phyloP scores from a whole-genome alignment of 2,329 filamentous ascomycete species.

The Exophiala alcalophila region DNA sequence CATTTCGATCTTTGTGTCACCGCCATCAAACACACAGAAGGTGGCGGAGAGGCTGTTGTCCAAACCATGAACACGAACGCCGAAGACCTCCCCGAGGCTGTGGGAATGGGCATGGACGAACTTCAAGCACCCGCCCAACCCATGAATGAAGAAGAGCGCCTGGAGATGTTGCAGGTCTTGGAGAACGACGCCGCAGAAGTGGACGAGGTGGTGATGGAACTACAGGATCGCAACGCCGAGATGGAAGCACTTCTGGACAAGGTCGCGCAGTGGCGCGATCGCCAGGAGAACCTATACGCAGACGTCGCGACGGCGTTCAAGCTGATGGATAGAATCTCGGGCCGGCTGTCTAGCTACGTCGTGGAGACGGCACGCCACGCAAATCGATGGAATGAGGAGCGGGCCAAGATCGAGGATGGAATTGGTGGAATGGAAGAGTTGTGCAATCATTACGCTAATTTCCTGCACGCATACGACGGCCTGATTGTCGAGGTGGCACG shows the following conservation, averaged over 20 bases:
- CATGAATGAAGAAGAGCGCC: slow-evolving; percentile 70
- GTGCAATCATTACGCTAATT: slow-evolving; percentile 80
- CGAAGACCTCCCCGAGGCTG: slow-evolving; percentile 58
- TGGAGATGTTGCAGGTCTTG: slow-evolving; percentile 80
- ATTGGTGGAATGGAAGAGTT: slow-evolving; percentile 75
- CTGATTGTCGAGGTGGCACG: slow-evolving; percentile 80
- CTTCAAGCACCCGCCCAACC: slow-evolving; percentile 59
- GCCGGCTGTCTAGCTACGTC: slow-evolving; percentile 57
- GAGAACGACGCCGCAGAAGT: slow-evolving; percentile 55
- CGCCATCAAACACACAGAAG: slow-evolving; percentile 85
- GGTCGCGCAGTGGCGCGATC: slow-evolving; percentile 62
- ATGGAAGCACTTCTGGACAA: slow-evolving; percentile 70
- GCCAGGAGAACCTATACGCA: slow-evolving; percentile 54
- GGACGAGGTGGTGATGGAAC: slow-evolving; percentile 61
- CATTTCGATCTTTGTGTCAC: slow-evolving; percentile 94
- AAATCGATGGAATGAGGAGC: slow-evolving; percentile 69
- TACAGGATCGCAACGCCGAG: slow-evolving; percentile 69
- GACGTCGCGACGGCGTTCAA: slow-evolving; percentile 60
- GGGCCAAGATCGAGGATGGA: slow-evolving; percentile 63
- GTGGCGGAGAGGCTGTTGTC: slow-evolving; percentile 66
- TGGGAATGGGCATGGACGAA: slow-evolving; percentile 40
- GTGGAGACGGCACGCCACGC: slow-evolving; percentile 48
- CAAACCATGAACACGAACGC: slow-evolving; percentile 53
- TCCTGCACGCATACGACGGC: slow-evolving; percentile 77
- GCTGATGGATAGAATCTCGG: slow-evolving; percentile 65